A percentile compares a stretch with the other conserved stretches of the same genome.
phyloP scores from a whole-genome alignment of 164 flowering plant genomes.

The Liriodendron chinense region DNA sequence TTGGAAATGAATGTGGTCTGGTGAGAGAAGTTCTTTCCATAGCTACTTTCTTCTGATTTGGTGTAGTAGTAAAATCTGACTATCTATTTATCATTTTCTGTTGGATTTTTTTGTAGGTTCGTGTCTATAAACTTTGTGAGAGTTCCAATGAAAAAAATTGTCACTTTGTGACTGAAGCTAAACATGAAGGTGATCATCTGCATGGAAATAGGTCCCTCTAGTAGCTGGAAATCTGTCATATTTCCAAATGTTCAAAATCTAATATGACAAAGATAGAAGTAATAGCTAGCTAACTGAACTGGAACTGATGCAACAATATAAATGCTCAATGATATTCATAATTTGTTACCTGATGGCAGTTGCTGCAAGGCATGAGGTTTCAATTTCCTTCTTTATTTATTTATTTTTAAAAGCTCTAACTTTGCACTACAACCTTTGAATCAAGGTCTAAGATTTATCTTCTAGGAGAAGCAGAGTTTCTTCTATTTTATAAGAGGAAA shows the following conservation, averaged over 20 bases:
- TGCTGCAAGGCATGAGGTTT: no score
- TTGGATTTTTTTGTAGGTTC: slow-evolving; percentile 44
- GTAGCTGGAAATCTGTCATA: background rate
- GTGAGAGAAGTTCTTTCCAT: slow-evolving; percentile 39
- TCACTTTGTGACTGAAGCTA: slow-evolving; percentile 51
- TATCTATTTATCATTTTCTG: slow-evolving; percentile 1
- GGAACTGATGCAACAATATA: no score
- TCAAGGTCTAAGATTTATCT: no score
- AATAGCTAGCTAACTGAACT: background rate
- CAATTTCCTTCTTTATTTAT: no score
- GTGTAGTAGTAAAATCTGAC: background rate
- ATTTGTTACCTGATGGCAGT: no score
- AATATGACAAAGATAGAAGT: background rate
- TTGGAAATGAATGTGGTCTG: slow-evolving; percentile 81
- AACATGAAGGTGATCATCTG: slow-evolving; percentile 26
- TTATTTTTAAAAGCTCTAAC: no score
- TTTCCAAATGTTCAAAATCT: background rate
- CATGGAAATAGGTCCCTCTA: background rate
- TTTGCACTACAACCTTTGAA: no score
- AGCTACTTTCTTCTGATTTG: background rate
- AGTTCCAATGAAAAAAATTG: slow-evolving; percentile 36
- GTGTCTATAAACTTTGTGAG: slow-evolving; percentile 44
- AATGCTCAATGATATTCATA: no score
- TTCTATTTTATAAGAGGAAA: no score
- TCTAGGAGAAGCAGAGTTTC: no score